Percentiles rank a stretch among this genome's conserved stretches.
These are phyloP conservation scores for Protea cynaroides DNA, from an alignment of 164 flowering plant species.

Conservation along the genomic window DNA sequence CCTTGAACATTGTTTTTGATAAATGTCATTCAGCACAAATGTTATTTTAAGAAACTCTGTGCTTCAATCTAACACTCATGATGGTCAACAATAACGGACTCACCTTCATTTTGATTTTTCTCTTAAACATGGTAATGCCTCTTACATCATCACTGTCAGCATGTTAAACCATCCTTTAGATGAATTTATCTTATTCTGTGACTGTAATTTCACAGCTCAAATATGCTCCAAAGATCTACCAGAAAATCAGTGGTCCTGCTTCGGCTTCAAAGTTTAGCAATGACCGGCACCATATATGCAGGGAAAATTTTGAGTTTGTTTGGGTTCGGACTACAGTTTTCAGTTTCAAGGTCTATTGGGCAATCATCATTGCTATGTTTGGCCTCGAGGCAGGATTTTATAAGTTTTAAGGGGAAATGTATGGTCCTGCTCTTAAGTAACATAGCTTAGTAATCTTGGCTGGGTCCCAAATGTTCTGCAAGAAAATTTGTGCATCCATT, in stretches of 20 bases:
- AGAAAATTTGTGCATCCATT: no score
- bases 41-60: neutral
- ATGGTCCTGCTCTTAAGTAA: no score
- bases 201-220: constrained; percentile 45
- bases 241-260: constrained; percentile 45
- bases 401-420: no score
- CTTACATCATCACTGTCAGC: neutral
- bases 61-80: no score
- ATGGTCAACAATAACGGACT: neutral
- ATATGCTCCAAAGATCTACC: constrained; percentile 72
- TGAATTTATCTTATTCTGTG: neutral
- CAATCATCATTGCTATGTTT: constrained; percentile 62
- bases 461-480: no score
- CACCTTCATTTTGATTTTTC: no score
- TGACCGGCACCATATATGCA: constrained; percentile 62
- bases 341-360: constrained; percentile 61
- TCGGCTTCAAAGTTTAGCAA: constrained; percentile 34
- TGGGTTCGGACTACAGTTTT: constrained; percentile 98
- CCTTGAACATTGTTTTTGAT: no score
- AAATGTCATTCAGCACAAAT: neutral
- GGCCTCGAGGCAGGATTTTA: constrained; percentile 38
- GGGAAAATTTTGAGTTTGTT: constrained; percentile 61
- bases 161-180: neutral
- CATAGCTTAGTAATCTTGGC: no score
- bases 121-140: no score